These are phyloP conservation scores for Cystobasidium slooffiae DNA, from an alignment of 1,284 basidiomycete species.

Conservation along the genomic window DNA sequence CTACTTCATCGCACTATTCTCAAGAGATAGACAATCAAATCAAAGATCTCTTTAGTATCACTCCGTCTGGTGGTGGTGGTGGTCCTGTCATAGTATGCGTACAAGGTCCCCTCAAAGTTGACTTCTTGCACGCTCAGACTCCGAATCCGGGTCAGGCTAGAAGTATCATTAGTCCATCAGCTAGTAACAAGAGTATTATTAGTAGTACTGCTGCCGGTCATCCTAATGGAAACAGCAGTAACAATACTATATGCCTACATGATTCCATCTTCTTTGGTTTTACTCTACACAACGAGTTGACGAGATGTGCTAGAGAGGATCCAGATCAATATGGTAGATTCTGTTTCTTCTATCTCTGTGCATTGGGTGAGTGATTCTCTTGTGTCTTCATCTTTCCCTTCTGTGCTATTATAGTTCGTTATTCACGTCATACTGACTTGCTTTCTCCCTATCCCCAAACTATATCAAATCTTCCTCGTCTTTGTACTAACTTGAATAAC, in stretches of 20 bases:
- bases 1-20: constrained; percentile 20
- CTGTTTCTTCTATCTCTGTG: constrained; percentile 25
- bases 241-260: constrained; percentile 2
- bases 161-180: neutral
- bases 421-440: too few relatives aligned
- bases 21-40: constrained; percentile 30
- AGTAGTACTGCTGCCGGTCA: neutral
- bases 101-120: constrained; percentile 35
- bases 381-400: neutral
- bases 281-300: constrained; percentile 39
- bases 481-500: neutral
- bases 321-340: constrained; percentile 30
- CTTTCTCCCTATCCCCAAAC: too few relatives aligned
- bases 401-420: neutral
- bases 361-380: constrained; percentile 36
- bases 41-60: neutral
- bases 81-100: constrained; percentile 24
- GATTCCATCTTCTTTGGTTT: constrained; percentile 35
- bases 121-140: constrained; percentile 28
- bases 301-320: constrained; percentile 32
- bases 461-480: too few relatives aligned
- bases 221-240: neutral
- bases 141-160: constrained; percentile 5
- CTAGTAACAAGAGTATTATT: too few relatives aligned
- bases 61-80: neutral